Conservation (phyloP, 108 stramenopile genomes). For the Cyclotella distinguenda region DNA sequence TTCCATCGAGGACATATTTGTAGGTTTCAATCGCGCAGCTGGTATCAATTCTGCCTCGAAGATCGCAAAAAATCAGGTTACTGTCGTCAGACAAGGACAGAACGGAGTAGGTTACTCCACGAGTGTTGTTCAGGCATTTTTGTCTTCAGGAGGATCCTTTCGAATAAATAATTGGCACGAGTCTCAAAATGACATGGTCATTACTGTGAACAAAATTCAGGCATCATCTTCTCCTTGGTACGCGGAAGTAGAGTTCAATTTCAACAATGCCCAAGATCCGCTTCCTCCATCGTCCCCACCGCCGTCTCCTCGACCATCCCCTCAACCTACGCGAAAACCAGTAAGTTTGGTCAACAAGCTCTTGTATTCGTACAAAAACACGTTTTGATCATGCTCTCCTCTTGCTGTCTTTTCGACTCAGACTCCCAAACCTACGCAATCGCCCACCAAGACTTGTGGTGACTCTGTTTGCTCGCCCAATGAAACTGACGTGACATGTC, state of each 20-base stretch:
- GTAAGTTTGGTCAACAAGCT: too few relatives aligned
- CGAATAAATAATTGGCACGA: constrained; percentile 12
- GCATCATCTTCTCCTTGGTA: neutral
- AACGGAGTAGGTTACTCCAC: constrained; percentile 20
- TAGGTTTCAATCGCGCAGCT: constrained; percentile 34
- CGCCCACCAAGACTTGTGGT: constrained; percentile 8
- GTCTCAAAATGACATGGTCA: constrained; percentile 3
- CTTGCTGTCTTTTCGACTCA: neutral
- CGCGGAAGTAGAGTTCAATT: constrained; percentile 15
- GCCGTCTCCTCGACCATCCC: neutral
- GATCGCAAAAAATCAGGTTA: constrained; percentile 15
- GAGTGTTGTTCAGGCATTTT: constrained; percentile 6
- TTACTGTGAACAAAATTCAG: constrained; percentile 5
- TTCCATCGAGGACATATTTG: constrained; percentile 13
- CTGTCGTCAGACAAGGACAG: constrained; percentile 7
- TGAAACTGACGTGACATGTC: constrained; percentile 10
- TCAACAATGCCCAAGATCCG: neutral
- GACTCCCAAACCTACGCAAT: neutral
- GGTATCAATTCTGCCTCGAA: constrained; percentile 29
- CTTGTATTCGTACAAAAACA: too few relatives aligned
- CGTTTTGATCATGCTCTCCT: neutral
- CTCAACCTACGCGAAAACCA: neutral
- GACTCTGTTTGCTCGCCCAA: neutral
- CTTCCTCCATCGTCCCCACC: neutral
- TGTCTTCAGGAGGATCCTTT: constrained; percentile 5